A percentile compares a stretch with the other conserved stretches of the same genome.
Evolutionary conservation across 176 grass and related monocot species (phyloP).

Genomic region (Thalia dealbata): DNA sequence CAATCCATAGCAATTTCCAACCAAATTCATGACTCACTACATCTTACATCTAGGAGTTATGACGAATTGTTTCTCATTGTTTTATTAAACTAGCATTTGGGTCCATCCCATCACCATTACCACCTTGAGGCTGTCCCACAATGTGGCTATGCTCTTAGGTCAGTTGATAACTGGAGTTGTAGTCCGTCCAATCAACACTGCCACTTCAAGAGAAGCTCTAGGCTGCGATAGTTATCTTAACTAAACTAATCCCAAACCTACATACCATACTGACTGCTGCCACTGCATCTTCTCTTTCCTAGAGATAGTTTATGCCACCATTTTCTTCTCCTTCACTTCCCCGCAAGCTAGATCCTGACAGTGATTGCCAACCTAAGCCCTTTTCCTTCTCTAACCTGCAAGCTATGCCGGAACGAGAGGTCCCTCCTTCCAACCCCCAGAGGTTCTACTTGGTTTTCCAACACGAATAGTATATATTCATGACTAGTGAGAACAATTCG

Average conservation of each 20-base stretch:
- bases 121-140: neutral
- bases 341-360: neutral
- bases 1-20: neutral
- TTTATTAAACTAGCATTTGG: neutral
- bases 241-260: neutral
- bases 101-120: neutral
- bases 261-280: neutral
- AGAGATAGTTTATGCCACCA: too few species aligned
- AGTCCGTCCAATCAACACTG: neutral
- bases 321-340: neutral
- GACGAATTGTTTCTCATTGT: neutral
- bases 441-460: too few species aligned
- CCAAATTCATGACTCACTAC: neutral
- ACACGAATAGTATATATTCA: too few species aligned
- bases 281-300: neutral
- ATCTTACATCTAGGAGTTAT: neutral
- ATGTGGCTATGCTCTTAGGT: neutral
- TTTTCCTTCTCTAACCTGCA: too few species aligned
- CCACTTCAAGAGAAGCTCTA: neutral
- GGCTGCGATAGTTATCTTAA: neutral
- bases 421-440: too few species aligned
- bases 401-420: too few species aligned
- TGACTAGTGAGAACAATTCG: neutral
- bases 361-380: neutral
- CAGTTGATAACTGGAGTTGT: neutral